These are phyloP conservation scores for Paxillus ammoniavirescens DNA, from an alignment of 768 basidiomycete genomes.

Conservation along the genomic window DNA sequence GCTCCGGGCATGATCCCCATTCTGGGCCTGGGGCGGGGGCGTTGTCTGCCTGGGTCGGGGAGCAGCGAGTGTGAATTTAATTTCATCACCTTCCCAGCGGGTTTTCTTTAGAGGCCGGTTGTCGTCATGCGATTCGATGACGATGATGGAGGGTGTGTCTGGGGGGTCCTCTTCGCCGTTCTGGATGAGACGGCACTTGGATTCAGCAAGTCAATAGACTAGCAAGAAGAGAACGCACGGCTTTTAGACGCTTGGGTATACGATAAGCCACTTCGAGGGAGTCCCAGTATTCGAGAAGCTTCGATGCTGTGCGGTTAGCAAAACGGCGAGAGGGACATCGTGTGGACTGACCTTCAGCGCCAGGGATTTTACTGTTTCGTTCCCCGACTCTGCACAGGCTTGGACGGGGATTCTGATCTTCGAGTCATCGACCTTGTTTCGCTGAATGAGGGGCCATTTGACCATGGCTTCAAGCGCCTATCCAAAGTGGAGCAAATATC, in stretches of 20 bases:
- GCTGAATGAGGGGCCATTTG: conserved; percentile 77
- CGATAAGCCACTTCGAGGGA: conserved; percentile 74
- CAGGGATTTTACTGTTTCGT: conserved; percentile 52
- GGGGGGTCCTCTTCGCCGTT: conserved; percentile 31
- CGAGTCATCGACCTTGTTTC: conserved; percentile 91
- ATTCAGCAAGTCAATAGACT: not conserved
- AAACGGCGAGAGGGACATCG: not conserved
- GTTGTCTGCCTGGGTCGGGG: not conserved
- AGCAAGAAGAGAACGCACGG: conserved; percentile 25
- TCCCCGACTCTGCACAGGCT: conserved; percentile 49
- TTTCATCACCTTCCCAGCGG: conserved; percentile 26
- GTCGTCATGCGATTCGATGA: conserved; percentile 25
- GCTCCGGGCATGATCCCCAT: not conserved
- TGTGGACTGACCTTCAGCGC: conserved; percentile 57
- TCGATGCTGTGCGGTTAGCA: conserved; percentile 1
- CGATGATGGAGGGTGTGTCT: conserved; percentile 17
- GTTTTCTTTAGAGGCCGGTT: conserved; percentile 32
- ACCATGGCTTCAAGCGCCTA: conserved; percentile 67
- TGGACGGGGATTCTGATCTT: conserved; percentile 67
- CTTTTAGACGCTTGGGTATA: conserved; percentile 73
- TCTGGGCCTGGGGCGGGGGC: not conserved
- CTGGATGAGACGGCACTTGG: conserved; percentile 6
- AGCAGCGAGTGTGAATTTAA: conserved; percentile 17
- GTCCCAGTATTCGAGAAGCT: conserved; percentile 84
- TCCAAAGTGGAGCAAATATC: not conserved